These are phyloP conservation scores for Novymonas esmeraldas DNA, from an alignment of 208 protist species.

Conservation along the genomic window DNA sequence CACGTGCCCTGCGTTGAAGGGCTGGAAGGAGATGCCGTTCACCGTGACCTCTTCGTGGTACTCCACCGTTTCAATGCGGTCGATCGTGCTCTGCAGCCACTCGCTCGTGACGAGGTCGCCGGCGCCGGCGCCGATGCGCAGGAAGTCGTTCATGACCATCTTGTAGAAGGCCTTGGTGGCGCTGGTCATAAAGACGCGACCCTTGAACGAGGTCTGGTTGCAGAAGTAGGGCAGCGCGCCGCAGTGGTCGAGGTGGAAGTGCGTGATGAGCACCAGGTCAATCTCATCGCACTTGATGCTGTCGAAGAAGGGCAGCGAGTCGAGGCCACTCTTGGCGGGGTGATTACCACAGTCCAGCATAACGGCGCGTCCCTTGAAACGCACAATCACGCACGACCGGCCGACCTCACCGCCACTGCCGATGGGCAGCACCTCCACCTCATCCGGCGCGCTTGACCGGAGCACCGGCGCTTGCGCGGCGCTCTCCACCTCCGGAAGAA, in stretches of 20 bases:
- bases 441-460: conserved; percentile 39
- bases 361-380: conserved; percentile 96
- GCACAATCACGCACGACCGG: conserved; percentile 96
- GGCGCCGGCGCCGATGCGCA: conserved; percentile 89
- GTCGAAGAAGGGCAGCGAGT: conserved; percentile 98
- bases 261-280: conserved; percentile 96
- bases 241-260: conserved; percentile 98
- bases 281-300: conserved; percentile 92
- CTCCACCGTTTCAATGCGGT: conserved; percentile 97
- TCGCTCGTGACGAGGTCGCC: conserved; percentile 93
- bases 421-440: conserved; percentile 96
- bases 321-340: conserved; percentile 95
- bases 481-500: conserved; percentile 22
- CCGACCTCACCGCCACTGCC: conserved; percentile 98
- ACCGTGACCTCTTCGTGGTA: conserved; percentile 97
- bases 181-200: conserved; percentile 97
- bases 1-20: conserved; percentile 98
- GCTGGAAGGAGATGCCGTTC: conserved; percentile 97
- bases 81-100: conserved; percentile 94
- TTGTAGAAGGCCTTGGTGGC: conserved; percentile 98
- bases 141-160: conserved; percentile 97
- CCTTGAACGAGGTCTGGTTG: conserved; percentile 96
- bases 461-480: background rate
- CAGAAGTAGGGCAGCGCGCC: conserved; percentile 97
- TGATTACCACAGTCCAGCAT: conserved; percentile 99